Evolutionary conservation across 371 early-diverging fungal species (phyloP), one percentile per base, ranked within the genome.

Genomic region (Circinella umbellata): DNA sequence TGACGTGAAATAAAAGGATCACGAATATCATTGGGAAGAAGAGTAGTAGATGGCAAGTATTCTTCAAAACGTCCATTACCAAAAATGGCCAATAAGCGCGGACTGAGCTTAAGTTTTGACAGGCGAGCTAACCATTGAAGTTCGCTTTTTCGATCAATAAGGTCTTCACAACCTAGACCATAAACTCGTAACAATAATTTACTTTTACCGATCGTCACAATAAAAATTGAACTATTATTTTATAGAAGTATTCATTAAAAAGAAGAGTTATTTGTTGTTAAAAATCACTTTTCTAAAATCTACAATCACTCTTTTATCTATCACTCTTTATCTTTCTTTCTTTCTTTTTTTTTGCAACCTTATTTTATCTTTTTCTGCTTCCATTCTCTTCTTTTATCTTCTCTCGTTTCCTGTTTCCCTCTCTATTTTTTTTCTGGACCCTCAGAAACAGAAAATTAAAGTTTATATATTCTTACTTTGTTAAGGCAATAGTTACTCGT

Each of bases 41-140:
- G 75, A 1, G 95, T 94, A 0, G 81, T 83, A 48, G 93, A 91
- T 42, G 93, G 90, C 3, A 96, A 78, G 69, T 87, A 96, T 75
- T 96, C 89, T 72, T 96, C 97, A 64, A 96, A 85, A 15, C 97
- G 85, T 11, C 97, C 97, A 68, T 96, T 96, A 39, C 85, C 87
- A 80, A 96, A 96, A n/a, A 88, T 89, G 0, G 89, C 94, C n/a
- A 94, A 76, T 42, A 96, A 71, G 9, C 81, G 83, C 6, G 97
- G 95, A 11, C 96, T 95, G 34, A 94, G 87, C 1, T 90, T 86
- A 59, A 91, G 78, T 3, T 82, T 80, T 13, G 92, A 90, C 34
- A 96, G 75, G 54, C 90, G 88, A 49, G 79, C 71, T 39, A 96
- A 78, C 93, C 94, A 95, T 35, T 83, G 81, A 46, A 96, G 85